Base-by-base conservation (phyloP, 2,329 filamentous ascomycete species). In the Grosmannia clavigera region DNA sequence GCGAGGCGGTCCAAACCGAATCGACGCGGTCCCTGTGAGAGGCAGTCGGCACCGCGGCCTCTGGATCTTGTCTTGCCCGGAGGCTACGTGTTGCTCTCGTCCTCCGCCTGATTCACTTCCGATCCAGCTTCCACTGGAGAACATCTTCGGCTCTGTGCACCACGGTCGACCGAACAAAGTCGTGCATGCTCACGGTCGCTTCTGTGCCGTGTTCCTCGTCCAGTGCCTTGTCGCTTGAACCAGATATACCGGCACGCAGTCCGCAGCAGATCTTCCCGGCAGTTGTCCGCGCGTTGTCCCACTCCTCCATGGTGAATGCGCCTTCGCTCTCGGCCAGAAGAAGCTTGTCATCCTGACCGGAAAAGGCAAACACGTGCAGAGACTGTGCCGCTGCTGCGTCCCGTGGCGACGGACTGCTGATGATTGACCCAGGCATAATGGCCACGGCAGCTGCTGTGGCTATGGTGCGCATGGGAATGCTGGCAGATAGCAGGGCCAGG, bases 241-340 rank as follows among this genome's bases (percentile, higher is more conserved):
- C 54, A 25, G 22, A n/a, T 2, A 33, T 5, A 16, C 52, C 48
- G 52, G 29, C 55, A 33, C 29, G 11, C 25, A 48, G n/a, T 35
- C 29, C 71, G 71, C 79, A 86, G 71, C 91, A 96, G 55, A 86
- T 77, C 48, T 75, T 73, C 68, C 83, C 78, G 40, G 87, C 90
- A 53, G 78, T 74, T 63, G 85, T 79, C 64, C 85, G 82, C 22
- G 88, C 82, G 52, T 79, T 75, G 60, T 90, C 82, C 90, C 92
- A 96, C 64, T 87, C 85, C 16, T 83, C 78, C 65, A 88, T 77
- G 55, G 83, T 82, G 69, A 96, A 97, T 3, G 75, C 74, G 0
- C 92, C 92, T 67, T 92, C 84, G 67, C 90, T 95, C 73, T 96
- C 88, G 40, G 82, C 85, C 51, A 96, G 73, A 27, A 96, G 73